Evolutionary conservation across 1,284 basidiomycete species (phyloP), one percentile per base, ranked within the genome.

Genomic region (Athelia psychrophila): DNA sequence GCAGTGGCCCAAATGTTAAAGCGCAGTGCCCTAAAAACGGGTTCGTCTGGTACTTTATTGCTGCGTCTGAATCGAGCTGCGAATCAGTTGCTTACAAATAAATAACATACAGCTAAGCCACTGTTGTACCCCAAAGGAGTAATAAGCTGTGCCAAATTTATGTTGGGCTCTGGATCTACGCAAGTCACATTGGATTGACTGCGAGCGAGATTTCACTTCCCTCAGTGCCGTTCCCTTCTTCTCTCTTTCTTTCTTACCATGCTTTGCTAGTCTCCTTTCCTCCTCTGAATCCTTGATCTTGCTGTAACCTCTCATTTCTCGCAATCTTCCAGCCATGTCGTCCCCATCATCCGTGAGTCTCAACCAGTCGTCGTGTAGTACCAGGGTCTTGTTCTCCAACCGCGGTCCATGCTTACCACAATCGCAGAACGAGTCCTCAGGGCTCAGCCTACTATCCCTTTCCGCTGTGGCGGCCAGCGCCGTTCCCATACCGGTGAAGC

Each of bases 391-490:
- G 18, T 23, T 23, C 18, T 18, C 33, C 33, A 12, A 12, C 33
- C 18, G 12, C 18, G n/a, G 18, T 16, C n/a, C 38, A 19, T 19
- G 22, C 16, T 42, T 16, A 19, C 38, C 22, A 42, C n/a, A 23
- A 42, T 46, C 23, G 25, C 25, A 46, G 44, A 40, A 52, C 48
- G 61, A 58, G 46, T 35, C 25, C 45, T 33, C 54, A 22, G 54
- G 54, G 45, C 62, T 69, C 42, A 85, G 82, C 60, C 70, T 89
- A 32, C 77, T 88, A 38, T 87, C 86, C 8, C 70, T 88, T 52
- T 87, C 86, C 54, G 71, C 84, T 48, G 83, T 77, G 3, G 83
- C 83, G 13, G 73, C 76, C 38, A 75, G 60, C 52, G 79, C 76
- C 47, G 60, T 63, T 1, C 81, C 81, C 48, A 77, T 83, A 53